These are phyloP conservation scores for Pseudocercospora pini-densiflorae DNA, from an alignment of 2,329 filamentous ascomycete genomes.

Conservation along the genomic window DNA sequence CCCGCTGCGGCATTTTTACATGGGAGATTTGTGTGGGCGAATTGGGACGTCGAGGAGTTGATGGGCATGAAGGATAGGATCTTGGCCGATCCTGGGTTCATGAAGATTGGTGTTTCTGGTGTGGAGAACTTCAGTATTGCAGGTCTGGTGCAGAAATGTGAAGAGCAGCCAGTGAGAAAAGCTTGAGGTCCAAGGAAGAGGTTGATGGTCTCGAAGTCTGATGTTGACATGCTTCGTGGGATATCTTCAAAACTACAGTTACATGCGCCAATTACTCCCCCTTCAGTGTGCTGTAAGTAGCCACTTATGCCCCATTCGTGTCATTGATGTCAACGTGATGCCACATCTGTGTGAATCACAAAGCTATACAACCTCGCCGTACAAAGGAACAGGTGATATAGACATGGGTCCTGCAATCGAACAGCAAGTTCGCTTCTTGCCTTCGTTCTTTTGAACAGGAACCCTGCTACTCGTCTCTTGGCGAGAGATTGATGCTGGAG, in stretches of 20 bases:
- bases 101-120: constrained; percentile 16
- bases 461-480: constrained; percentile 28
- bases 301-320: constrained; percentile 3
- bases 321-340: constrained; percentile 11
- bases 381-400: constrained; percentile 30
- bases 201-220: not conserved
- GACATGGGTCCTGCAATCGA: constrained; percentile 31
- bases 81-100: constrained; percentile 2
- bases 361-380: constrained; percentile 28
- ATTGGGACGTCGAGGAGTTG: constrained; percentile 20
- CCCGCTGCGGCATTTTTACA: constrained; percentile 15
- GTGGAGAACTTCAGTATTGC: constrained; percentile 8
- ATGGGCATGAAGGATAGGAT: constrained; percentile 14
- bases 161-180: not conserved
- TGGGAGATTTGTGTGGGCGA: constrained; percentile 19
- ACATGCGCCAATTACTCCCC: constrained; percentile 4
- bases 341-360: not conserved
- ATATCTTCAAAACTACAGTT: constrained; percentile 8
- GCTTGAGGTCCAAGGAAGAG: too few relatives aligned
- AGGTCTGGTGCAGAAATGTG: constrained; percentile 10
- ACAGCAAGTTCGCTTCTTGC: constrained; percentile 41
- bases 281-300: constrained; percentile 6
- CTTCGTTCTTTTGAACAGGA: constrained; percentile 38
- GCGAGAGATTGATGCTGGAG: constrained; percentile 29
- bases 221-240: constrained; percentile 5